Conservation (phyloP, 345 rosid species). For the Schrenkiella parvula region DNA sequence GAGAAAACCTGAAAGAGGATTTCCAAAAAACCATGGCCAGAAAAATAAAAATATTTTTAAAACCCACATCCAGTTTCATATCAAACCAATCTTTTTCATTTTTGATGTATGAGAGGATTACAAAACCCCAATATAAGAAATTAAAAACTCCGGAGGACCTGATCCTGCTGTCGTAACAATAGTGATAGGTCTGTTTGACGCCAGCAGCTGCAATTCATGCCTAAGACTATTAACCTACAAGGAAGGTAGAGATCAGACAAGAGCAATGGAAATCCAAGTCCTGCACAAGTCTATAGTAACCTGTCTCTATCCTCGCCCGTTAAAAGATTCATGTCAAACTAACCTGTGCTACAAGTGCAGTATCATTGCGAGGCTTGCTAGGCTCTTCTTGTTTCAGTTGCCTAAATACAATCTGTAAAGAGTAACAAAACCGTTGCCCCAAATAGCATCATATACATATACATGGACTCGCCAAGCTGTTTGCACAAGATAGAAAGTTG, state of each 20-base stretch:
- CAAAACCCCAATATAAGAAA: neutral
- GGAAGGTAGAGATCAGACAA: conserved; percentile 5
- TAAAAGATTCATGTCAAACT: neutral
- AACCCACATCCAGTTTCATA: neutral
- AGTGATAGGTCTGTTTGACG: conserved; percentile 58
- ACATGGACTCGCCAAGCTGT: neutral
- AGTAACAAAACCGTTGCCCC: conserved; percentile 16
- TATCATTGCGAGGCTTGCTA: conserved; percentile 57
- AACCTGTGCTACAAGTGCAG: conserved; percentile 75
- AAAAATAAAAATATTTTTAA: neutral
- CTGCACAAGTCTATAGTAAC: neutral
- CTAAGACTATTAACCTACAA: conserved; percentile 67
- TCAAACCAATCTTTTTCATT: neutral
- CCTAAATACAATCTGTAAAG: conserved; percentile 50
- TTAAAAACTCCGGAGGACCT: conserved; percentile 37
- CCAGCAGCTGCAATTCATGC: conserved; percentile 57
- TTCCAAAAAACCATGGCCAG: neutral
- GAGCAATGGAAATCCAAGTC: neutral
- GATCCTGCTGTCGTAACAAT: conserved; percentile 63
- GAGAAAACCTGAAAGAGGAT: neutral
- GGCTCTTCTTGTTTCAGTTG: conserved; percentile 55
- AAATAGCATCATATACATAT: neutral
- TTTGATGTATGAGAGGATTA: neutral
- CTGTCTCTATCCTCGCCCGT: neutral
- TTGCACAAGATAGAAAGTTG: neutral